Base-by-base conservation (phyloP, 805 yeast species). In the Nakazawaea ishiwadae region DNA sequence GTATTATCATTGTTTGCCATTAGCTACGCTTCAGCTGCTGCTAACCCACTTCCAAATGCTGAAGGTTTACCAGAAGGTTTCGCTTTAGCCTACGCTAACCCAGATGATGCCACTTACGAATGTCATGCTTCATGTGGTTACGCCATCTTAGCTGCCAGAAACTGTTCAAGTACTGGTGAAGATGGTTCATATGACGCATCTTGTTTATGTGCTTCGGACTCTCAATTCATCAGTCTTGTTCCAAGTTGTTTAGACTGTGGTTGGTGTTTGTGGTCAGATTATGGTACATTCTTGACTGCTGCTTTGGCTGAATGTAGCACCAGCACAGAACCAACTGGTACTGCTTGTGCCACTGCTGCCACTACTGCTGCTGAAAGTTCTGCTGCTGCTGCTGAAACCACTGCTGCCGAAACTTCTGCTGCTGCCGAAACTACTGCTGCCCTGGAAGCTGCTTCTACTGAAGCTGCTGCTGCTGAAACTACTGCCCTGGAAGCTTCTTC, bases 281-380 rank as follows among this genome's bases (percentile, higher is more conserved):
- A 44, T 24, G 35, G 31, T 14, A 17, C 23, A 14, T 28, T 6
- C 35, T 40, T 44, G 37, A 31, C 32, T 9, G 29, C 47, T 10
- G 59, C 68, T 16, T 49, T 64, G 30, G 56, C 50, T n/a, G 62
- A 53, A 14, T 64, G 69, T 51, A 18, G 37, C 28, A 46, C 53
- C 16, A 38, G 54, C 12, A 62, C 67, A n/a, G 57, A 53, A 42
- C 68, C 68, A 54, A 63, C 68, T 27, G 68, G 65, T 51, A 60
- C n/a, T n/a, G n/a, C n/a, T 63, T 10, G 31, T 37, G 21, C 44
- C 4, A 48, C 56, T 30, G 26, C 51, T 24, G 12, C 53, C 16
- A 41, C 53, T 24, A 16, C 47, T 23, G 31, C 49, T 12, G 18
- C 51, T n/a, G 19, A 44, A 32, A 19, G 9, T 11, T 30, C 48